Base-by-base conservation (phyloP, 805 yeast genomes). In the Wickerhamomyces pijperi region DNA sequence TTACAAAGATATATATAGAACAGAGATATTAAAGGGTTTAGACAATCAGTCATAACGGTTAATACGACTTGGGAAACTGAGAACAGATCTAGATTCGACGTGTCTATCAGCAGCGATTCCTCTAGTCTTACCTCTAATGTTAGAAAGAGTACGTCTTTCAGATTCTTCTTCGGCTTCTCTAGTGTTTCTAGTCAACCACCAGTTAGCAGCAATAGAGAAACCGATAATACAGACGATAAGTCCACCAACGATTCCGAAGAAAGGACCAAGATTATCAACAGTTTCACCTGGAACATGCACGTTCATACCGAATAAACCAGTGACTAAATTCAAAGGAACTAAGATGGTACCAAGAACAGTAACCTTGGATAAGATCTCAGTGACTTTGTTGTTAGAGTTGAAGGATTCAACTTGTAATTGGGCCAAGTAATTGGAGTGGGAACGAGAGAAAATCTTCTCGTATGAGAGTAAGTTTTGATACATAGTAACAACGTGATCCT, bases 401-500 rank as follows among this genome's bases (percentile, higher is more conserved):
- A 90, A 86, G 1, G 94, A 81, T 60, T 86, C 94, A 34, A 90
- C 96, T 61, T 88, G 97, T 49, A 90, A 65, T 54, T 87, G 96
- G 0, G 97, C 96, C 57, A 90, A 66, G 58, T 90, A 90, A 54
- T 88, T 90, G 15, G 95, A 72, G 58, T 90, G 97, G 2, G 94
- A 81, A 49, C 97, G 73, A 35, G 94, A 78, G 56, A 90, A 82
- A 51, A 90, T 90, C 70, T 88, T 88, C 57, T 90, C 98, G 55
- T 86, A 88, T 3, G 94, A 83, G 34, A 80, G 61, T 55, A 90
- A 69, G 54, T 86, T 88, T 63, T 87, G 96, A 60, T 77, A 82
- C 97, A 90, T 90, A 15, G 97, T 90, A 42, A 88, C 78, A 53
- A 90, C 82, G 72, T 88, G 97, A 69, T 88, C 97, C 63, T 87